Base-by-base conservation (phyloP, 106 monocot genomes). In the Dioscorea alata region DNA sequence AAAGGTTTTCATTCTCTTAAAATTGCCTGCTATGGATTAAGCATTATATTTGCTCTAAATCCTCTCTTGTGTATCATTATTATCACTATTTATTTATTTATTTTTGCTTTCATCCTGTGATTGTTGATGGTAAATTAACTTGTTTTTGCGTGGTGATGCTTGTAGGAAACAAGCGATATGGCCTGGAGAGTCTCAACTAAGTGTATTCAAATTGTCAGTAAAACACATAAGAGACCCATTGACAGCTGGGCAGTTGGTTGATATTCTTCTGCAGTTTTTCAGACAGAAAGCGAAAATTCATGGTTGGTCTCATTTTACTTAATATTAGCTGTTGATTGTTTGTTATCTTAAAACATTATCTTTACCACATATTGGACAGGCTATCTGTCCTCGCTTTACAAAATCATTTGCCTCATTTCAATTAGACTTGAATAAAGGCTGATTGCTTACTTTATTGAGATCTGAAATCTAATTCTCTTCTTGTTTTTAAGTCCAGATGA, bases 211-310 rank as follows among this genome's bases (percentile, higher is more conserved):
- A 75, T 63, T 81, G 23, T 77, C 92, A 58, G 77, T 80, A 48
- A 85, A 71, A 50, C 90, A 97, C 68, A 73, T 97, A 19, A 82
- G 68, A 13, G 75, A 83, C 48, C 60, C 78, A 57, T 65, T 18
- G 4, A 21, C 62, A 64, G 97, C 89, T 23, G 79, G 15, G 50
- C 66, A 76, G 25, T 92, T 97, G 59, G 24, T 90, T 65, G 83
- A 83, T 53, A 77, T 97, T 18, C 56, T 97, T 21, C 81, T 97
- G 33, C 82, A 81, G 14, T 51, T 92, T 83, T 83, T 92, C 57
- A 85, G 63, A 69, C 89, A 84, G 72, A 89, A 87, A 77, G 51
- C 48, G 65, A 52, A 76, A 61, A 85, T 59, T 70, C 65, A 78
- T 67, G 84, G 91, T 95, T 65, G 68, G 77, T 48, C 42, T 42